Base-by-base conservation (phyloP, 768 basidiomycete genomes). In the Rickenella mellea region DNA sequence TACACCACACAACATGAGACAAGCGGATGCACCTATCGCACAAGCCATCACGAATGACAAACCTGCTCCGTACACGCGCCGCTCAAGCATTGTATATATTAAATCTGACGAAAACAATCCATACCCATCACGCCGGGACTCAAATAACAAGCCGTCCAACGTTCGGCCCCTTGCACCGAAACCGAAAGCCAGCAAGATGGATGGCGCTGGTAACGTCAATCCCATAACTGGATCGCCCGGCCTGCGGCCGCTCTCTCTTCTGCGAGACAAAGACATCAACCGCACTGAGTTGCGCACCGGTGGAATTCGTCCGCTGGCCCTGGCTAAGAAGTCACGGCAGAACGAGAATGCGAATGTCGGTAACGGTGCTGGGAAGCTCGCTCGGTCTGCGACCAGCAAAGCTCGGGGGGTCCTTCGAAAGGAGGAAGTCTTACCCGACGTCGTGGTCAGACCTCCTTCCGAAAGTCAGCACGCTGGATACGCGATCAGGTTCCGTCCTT, bases 81-180 rank as follows among this genome's bases (percentile, higher is more conserved):
- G 73, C 52, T 76, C 80, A 42, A 78, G 75, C 51, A 76, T 82
- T 59, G 62, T 71, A 45, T 80, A 82, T 60, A 74, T 79, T 53
- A 76, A 70, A 63, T 77, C 80, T 40, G 71, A 74, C 48, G 66
- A 75, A 54, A 53, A 64, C 46, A 37, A 49, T 14, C 33, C 33
- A 7, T 19, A 5, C 24, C 33, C 33, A 17, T 40, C 24, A 28
- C 39, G 39, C 21, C n/a, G n/a, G n/a, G n/a, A n/a, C n/a, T n/a
- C n/a, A n/a, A 17, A 36, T 17, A 22, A 19, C 33, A 22, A 19
- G 19, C 33, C 33, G 33, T 19, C 19, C 19, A 22, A 17, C 11
- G 24, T 19, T 22, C 19, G 33, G 11, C 33, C 19, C 33, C 24
- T 19, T 22, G 15, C 10, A 6, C 19, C 33, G 11, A 36, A 36